phyloP scores from a whole-genome alignment of 352 stramenopile genomes.

The Pythium dissotocum region DNA sequence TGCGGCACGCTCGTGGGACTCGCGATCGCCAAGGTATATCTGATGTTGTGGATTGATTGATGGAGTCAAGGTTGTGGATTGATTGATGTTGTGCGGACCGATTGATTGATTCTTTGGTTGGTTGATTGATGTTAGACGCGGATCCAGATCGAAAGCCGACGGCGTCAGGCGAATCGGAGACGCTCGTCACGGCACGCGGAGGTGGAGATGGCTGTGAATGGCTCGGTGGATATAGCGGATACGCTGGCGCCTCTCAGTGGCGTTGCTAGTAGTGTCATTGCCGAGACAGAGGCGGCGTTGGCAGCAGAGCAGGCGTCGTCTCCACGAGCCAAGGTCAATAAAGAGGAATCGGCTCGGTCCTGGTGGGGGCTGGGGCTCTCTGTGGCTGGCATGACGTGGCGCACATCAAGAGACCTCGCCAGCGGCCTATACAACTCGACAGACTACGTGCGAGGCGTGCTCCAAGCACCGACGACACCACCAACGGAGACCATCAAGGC shows the following conservation, averaged over 20 bases:
- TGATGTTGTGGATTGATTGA: neutral
- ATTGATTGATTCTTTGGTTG: neutral
- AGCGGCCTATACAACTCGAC: constrained; percentile 43
- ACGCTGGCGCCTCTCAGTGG: constrained; percentile 41
- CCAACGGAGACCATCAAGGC: neutral
- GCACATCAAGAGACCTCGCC: constrained; percentile 47
- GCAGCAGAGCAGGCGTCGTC: constrained; percentile 7
- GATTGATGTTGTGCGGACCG: neutral
- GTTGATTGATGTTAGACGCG: constrained; percentile 34
- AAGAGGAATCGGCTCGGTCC: neutral
- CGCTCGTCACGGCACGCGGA: constrained; percentile 42
- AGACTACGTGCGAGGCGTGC: constrained; percentile 41
- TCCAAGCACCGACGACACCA: constrained; percentile 9
- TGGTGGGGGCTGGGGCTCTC: constrained; percentile 31
- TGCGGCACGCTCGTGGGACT: constrained; percentile 45
- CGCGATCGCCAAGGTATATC: constrained; percentile 51
- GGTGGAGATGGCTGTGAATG: constrained; percentile 56
- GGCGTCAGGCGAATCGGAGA: constrained; percentile 40
- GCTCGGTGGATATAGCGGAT: constrained; percentile 25
- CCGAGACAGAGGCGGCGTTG: constrained; percentile 18
- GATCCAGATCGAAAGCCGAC: constrained; percentile 52
- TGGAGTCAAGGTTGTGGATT: neutral
- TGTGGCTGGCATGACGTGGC: constrained; percentile 46
- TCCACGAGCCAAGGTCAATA: constrained; percentile 16
- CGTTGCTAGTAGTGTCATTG: constrained; percentile 20